Conservation (phyloP, 371 early-diverging fungal genomes). For the Syncephalastrum racemosum region DNA sequence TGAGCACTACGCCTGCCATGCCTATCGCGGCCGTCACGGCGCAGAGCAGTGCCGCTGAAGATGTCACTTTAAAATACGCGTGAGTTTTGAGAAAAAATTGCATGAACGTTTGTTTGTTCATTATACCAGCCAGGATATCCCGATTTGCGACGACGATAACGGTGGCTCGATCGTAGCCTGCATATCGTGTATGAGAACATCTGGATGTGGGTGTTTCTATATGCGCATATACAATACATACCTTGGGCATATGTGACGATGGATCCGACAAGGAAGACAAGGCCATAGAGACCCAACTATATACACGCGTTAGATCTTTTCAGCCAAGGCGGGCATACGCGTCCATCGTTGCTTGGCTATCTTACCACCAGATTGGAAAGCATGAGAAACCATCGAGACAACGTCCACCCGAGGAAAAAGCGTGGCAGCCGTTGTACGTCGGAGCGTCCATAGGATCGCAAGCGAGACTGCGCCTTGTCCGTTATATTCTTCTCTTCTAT, state of each 20-base stretch:
- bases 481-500: slow-evolving; percentile 5
- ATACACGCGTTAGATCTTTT: neutral
- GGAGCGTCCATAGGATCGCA: slow-evolving; percentile 9
- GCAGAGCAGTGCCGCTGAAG: slow-evolving; percentile 18
- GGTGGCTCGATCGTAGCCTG: slow-evolving; percentile 17
- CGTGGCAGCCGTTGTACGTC: slow-evolving; percentile 14
- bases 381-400: slow-evolving; percentile 20
- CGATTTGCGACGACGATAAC: slow-evolving; percentile 18
- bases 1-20: slow-evolving; percentile 16
- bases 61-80: slow-evolving; percentile 12
- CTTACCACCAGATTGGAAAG: slow-evolving; percentile 15
- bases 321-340: neutral
- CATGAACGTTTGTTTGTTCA: slow-evolving; percentile 2
- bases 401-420: slow-evolving; percentile 19
- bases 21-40: slow-evolving; percentile 21
- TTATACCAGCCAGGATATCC: slow-evolving; percentile 14
- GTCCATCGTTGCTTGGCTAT: neutral
- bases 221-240: neutral
- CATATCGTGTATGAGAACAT: neutral
- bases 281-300: slow-evolving; percentile 19
- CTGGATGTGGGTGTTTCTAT: neutral
- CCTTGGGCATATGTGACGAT: slow-evolving; percentile 19
- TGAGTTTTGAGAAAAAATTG: neutral
- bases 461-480: slow-evolving; percentile 1
- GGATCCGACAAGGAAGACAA: slow-evolving; percentile 13